Conservation (phyloP, 331 rosid species). For the Ulmus americana region DNA sequence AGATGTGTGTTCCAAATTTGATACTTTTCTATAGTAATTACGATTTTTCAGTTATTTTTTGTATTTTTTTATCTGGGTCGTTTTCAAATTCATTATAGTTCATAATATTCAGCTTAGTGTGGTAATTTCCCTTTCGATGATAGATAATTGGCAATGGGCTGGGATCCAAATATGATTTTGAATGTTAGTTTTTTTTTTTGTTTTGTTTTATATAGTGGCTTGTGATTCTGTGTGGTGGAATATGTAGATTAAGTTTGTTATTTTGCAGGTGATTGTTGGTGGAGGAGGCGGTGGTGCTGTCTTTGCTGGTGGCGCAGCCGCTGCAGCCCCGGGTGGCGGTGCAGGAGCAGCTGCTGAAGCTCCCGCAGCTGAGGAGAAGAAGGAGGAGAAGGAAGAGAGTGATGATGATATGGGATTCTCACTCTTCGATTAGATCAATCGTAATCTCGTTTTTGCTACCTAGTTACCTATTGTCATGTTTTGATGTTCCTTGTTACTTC, state of each 20-base stretch:
- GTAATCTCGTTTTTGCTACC: not conserved
- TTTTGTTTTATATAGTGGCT: not conserved
- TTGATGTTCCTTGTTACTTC: not conserved
- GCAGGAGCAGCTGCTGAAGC: constrained; percentile 56
- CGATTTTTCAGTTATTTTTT: not conserved
- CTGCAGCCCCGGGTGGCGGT: constrained; percentile 54
- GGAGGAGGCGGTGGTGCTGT: constrained; percentile 41
- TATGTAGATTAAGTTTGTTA: not conserved
- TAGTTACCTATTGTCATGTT: not conserved
- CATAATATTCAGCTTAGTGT: no score
- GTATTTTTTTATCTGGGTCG: no score
- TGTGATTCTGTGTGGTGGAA: not conserved
- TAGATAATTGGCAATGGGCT: no score
- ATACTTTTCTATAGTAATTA: not conserved
- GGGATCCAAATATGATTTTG: not conserved
- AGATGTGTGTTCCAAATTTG: not conserved
- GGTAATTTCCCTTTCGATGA: no score
- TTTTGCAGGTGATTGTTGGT: constrained; percentile 59
- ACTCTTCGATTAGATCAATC: constrained; percentile 64
- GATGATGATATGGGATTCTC: constrained; percentile 83
- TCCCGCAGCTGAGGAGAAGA: constrained; percentile 54
- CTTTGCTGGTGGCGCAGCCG: constrained; percentile 44
- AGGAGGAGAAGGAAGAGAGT: constrained; percentile 72
- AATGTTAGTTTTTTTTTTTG: not conserved
- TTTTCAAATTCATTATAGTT: no score